Evolutionary conservation across 306 rosid genomes (phyloP), one percentile per base, ranked within the genome.

Genomic region (Corylus heterophylla): DNA sequence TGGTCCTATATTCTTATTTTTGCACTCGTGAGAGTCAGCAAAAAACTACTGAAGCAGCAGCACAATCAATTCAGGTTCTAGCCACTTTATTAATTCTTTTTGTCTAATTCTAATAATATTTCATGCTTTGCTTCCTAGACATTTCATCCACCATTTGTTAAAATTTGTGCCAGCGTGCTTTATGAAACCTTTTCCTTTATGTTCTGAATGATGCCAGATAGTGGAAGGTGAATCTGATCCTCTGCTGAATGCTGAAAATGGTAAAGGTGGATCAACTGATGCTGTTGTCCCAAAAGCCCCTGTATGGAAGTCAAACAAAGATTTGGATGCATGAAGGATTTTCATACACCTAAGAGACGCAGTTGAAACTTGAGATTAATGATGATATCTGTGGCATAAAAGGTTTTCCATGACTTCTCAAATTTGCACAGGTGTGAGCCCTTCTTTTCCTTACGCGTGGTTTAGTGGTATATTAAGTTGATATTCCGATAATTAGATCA

Each of bases 1-100:
- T 94, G 98, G 79, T 94, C 81, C 80, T 92, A 2, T 94, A 94
- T 84, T 94, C 98, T 54, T 92, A 91, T 82, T 85, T 72, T 67
- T 94, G 92, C 84, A 73, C 88, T 73, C 88, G 48, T 12, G 98
- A 94, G 86, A 88, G 85, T 87, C 97, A 90, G 88, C 93, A 91
- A 79, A 92, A 91, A 70, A 62, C 88, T 13, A 71, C 83, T 68
- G 98, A 94, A 78, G 83, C 84, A 73, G 71, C 91, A 76, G 79
- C 88, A 54, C 89, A 82, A 54, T 59, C 87, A 69, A 78, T 87
- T 81, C 90, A 93, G 98, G 98, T 93, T 77, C 63, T 73, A 44
- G 74, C 73, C 49, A 37, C 70, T 61, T 50, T 31, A 16, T 11
- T 47, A 27, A n/a, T 31, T 64, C 11, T 17, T 12, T 12, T 73